Base-by-base conservation (phyloP, 495 filamentous ascomycete genomes). In the Aspergillus haitiensis region DNA sequence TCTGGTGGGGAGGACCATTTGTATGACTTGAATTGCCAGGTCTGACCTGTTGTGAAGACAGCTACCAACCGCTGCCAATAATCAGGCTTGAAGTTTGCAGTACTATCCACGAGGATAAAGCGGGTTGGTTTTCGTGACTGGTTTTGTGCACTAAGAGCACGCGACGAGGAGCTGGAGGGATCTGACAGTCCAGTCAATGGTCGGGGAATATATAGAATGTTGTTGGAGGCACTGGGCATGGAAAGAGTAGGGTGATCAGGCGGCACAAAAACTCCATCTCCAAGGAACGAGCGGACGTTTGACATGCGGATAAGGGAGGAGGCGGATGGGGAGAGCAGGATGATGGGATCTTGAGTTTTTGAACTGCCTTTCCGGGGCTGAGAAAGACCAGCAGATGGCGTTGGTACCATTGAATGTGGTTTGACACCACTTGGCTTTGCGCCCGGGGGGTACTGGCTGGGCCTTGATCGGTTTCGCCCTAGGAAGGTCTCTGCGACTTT, bases 1-100 rank as follows among this genome's bases (percentile, higher is more conserved):
- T 98, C 94, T 3, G 84, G 76, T 5, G 95, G 90, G 31, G 91
- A 85, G 59, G 88, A 87, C 93, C 94, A 98, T 76, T 94, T 95
- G 82, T 98, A 99, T 48, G 86, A 88, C 75, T 96, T 96, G 77
- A 98, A 99, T 73, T 99, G 94, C 94, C 94, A 99, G 10, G 88
- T 87, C 73, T 99, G 94, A 21, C 94, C 94, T 8, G 94, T 99
- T 0, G 94, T 99, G 75, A 99, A 99, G 47, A 99, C 92, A 8
- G 91, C 95, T 8, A 98, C 94, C 9, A 99, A 90, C 16, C 95
- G 87, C 58, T 87, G 85, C 94, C 94, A 99, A 77, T 98, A 97
- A 69, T 98, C 93, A 1, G 94, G 94, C 72, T 94, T 94, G 81
- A 99, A 99, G 73, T 95, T 88, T 66, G 94, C 87, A 0, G 91